phyloP scores from a whole-genome alignment of 2,329 filamentous ascomycete genomes.

The Bretziella fagacearum region DNA sequence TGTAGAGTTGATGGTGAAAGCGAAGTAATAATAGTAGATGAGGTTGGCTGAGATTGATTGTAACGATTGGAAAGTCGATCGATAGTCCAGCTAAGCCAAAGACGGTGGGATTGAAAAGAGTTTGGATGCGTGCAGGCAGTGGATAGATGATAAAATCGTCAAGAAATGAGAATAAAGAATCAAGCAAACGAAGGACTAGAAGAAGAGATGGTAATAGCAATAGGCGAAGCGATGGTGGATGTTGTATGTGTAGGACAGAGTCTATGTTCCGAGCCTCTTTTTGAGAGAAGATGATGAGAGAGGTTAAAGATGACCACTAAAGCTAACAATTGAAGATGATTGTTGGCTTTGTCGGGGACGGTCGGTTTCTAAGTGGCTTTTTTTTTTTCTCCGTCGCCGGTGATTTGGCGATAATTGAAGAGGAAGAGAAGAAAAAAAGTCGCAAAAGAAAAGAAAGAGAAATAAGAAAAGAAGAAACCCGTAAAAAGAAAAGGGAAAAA shows the following conservation, averaged over 20 bases:
- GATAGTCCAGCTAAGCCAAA: conserved; percentile 3
- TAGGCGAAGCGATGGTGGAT: neutral
- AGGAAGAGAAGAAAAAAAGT: neutral
- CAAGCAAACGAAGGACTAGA: conserved; percentile 7
- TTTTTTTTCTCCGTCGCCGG: neutral
- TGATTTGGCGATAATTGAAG: neutral
- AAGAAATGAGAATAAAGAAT: conserved; percentile 6
- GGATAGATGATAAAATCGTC: neutral
- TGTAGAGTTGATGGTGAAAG: neutral
- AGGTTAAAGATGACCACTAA: neutral
- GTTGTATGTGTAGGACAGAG: neutral
- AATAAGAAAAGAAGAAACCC: conserved; percentile 5
- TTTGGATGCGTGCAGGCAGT: neutral
- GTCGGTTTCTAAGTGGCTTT: conserved; percentile 4
- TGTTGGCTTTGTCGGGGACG: neutral
- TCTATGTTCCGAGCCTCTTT: neutral
- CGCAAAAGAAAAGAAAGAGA: conserved; percentile 1
- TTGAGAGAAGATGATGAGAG: neutral
- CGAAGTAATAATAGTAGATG: neutral
- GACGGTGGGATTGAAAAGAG: neutral
- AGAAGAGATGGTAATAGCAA: neutral
- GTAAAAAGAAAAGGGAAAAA: conserved; percentile 1
- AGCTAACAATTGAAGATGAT: conserved; percentile 2
- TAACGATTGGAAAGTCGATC: neutral
- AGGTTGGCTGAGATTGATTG: neutral